A percentile compares a stretch with the other conserved stretches of the same genome.
Conservation (phyloP, 2,329 filamentous ascomycete genomes). For the Fusarium albidum region DNA sequence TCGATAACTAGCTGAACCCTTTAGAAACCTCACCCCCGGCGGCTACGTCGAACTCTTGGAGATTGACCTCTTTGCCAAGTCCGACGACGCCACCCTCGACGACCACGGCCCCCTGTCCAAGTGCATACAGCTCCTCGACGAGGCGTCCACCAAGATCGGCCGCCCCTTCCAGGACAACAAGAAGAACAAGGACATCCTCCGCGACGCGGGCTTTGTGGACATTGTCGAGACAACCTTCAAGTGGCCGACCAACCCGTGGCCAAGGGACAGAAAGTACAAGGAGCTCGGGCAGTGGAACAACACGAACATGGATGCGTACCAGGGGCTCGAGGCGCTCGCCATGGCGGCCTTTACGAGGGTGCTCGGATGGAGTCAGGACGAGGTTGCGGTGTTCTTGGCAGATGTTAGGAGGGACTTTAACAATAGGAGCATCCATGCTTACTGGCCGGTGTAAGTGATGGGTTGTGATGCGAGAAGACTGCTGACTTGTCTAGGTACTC, state of each 20-base stretch:
- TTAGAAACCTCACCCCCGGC: conserved; percentile 27
- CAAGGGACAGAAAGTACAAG: conserved; percentile 24
- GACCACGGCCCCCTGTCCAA: conserved; percentile 26
- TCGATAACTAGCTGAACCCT: fast-evolving
- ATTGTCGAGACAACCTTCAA: conserved; percentile 28
- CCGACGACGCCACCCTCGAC: conserved; percentile 31
- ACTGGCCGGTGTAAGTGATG: conserved; percentile 27
- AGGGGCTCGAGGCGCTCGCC: conserved; percentile 21
- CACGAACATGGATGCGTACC: conserved; percentile 19
- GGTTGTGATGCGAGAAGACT: fast-evolving
- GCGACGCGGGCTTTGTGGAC: conserved; percentile 17
- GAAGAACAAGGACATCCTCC: conserved; percentile 24
- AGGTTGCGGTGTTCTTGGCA: conserved; percentile 15
- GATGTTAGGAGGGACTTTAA: conserved; percentile 26
- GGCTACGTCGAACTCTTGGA: conserved; percentile 34
- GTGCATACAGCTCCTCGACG: conserved; percentile 26
- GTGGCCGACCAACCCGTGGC: conserved; percentile 32
- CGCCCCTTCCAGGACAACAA: conserved; percentile 27
- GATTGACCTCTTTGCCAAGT: conserved; percentile 17
- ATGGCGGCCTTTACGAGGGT: conserved; percentile 25
- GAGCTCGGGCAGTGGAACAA: conserved; percentile 27
- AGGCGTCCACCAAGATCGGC: conserved; percentile 23
- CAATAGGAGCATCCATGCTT: conserved; percentile 27
- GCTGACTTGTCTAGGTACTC: conserved; percentile 18
- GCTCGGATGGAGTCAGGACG: conserved; percentile 18